These are phyloP conservation scores for Fraxinus baroniana DNA, from an alignment of 305 asterid genomes.

Conservation along the genomic window DNA sequence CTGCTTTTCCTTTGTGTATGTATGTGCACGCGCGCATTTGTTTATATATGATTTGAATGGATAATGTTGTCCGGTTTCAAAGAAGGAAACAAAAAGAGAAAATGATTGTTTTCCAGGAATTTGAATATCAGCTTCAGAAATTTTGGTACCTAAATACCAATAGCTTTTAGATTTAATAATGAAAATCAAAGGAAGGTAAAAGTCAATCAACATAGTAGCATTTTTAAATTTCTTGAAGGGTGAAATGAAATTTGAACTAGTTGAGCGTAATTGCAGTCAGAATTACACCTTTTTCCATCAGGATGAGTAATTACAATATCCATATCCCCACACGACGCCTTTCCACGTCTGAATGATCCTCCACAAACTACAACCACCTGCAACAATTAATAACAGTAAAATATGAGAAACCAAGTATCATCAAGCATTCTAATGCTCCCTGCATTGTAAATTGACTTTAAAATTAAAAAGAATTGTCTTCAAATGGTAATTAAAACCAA, in stretches of 20 bases:
- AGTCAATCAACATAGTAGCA: conserved; percentile 1
- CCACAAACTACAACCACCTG: conserved; percentile 82
- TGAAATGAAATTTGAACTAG: conserved; percentile 10
- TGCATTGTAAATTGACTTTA: background rate
- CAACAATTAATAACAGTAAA: conserved; percentile 24
- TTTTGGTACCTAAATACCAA: conserved; percentile 2
- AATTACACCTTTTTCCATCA: conserved; percentile 74
- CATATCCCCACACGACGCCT: conserved; percentile 93
- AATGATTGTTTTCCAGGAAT: background rate
- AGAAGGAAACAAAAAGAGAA: background rate
- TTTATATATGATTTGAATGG: background rate
- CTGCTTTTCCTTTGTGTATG: background rate
- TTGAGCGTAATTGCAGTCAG: conserved; percentile 18
- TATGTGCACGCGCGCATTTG: background rate
- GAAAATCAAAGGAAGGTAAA: background rate
- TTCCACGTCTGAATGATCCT: conserved; percentile 97
- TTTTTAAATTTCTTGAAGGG: background rate
- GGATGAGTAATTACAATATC: conserved; percentile 86
- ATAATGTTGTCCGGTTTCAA: background rate
- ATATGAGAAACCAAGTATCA: conserved; percentile 15
- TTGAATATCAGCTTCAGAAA: conserved; percentile 1
- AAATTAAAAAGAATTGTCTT: background rate
- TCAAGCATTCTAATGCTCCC: conserved; percentile 2
- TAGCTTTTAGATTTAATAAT: background rate
- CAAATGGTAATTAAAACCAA: conserved; percentile 11